A percentile compares a stretch with the other conserved stretches of the same genome.
Conservation (phyloP, 495 filamentous ascomycete species). For the Podospora didyma region DNA sequence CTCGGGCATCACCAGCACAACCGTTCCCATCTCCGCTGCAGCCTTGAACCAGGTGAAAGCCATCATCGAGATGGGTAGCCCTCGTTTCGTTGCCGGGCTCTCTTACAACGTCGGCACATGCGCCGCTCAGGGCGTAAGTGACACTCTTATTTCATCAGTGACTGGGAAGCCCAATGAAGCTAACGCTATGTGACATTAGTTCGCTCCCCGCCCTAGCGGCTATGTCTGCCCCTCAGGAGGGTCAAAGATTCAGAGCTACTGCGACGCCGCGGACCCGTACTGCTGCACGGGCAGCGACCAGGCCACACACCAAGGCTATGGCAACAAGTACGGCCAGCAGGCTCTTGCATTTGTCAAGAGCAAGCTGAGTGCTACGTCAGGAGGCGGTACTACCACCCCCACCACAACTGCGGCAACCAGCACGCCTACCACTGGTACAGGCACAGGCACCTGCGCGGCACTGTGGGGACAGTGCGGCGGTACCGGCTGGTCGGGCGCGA, state of each 20-base stretch:
- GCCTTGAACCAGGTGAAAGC: constrained; percentile 45
- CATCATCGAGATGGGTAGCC: constrained; percentile 60
- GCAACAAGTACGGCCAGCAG: constrained; percentile 52
- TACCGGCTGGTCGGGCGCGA: constrained; percentile 24
- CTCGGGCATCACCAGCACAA: constrained; percentile 15
- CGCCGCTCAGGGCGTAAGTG: constrained; percentile 53
- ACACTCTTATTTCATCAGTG: background rate
- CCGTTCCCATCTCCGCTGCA: constrained; percentile 41
- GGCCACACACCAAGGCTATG: constrained; percentile 56
- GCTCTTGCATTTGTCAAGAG: constrained; percentile 52
- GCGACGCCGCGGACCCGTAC: constrained; percentile 58
- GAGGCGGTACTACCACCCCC: constrained; percentile 16
- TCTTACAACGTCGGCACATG: constrained; percentile 63
- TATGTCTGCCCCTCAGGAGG: constrained; percentile 46
- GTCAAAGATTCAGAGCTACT: constrained; percentile 56
- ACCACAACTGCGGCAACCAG: background rate
- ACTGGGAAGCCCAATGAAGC: background rate
- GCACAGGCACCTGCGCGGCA: constrained; percentile 23
- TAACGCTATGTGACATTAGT: constrained; percentile 26
- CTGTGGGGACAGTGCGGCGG: constrained; percentile 32
- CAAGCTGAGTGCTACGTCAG: constrained; percentile 25
- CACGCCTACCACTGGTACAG: constrained; percentile 13
- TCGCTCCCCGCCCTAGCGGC: constrained; percentile 52
- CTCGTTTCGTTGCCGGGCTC: constrained; percentile 48
- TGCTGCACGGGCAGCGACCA: constrained; percentile 60